Evolutionary conservation across 805 yeast species (phyloP), one percentile per base, ranked within the genome.

Genomic region (Suhomyces faveliae): DNA sequence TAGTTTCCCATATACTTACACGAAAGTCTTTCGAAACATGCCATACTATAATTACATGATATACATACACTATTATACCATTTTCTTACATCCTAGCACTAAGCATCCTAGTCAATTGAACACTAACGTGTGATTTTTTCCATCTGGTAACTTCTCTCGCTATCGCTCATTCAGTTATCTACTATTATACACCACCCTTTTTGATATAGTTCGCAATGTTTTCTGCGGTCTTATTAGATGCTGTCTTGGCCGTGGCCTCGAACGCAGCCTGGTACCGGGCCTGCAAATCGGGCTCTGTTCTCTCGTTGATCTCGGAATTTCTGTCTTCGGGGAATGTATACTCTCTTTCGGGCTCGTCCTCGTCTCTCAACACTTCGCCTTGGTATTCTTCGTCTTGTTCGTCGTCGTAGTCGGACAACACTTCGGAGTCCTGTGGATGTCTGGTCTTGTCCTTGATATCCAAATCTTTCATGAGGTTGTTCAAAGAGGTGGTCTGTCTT

Each of bases 381-480:
- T 70, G 60, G 21, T 50, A 52, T 13, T 75, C 72, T 12, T 77
- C 83, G 35, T 79, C 79, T 17, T 69, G 77, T 43, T 78, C 86
- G n/a, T 33, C 12, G 17, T 72, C 73, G 42, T 67, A 67, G 56
- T 79, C 84, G 1, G 81, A 77, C 29, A 79, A 64, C 10, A 79
- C 83, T 42, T 78, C 78, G 1, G 77, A 73, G 47, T 71, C 74
- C 7, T 63, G 64, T 3, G 53, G 51, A 17, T 57, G 56, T 4
- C 53, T 55, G 39, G 62, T 53, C 4, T 46, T 48, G 33, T 70
- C 80, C 40, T 76, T 70, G 39, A 90, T 69, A 12, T 96, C 96
- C 59, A 94, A 73, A 65, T 94, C 99, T 52, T 84, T 84, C 89
- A 94, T 87, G 56, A 94, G 72, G 52, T 83, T 77, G 40, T 78